Conservation (phyloP, 2,329 filamentous ascomycete species). For the Claviceps sp. region DNA sequence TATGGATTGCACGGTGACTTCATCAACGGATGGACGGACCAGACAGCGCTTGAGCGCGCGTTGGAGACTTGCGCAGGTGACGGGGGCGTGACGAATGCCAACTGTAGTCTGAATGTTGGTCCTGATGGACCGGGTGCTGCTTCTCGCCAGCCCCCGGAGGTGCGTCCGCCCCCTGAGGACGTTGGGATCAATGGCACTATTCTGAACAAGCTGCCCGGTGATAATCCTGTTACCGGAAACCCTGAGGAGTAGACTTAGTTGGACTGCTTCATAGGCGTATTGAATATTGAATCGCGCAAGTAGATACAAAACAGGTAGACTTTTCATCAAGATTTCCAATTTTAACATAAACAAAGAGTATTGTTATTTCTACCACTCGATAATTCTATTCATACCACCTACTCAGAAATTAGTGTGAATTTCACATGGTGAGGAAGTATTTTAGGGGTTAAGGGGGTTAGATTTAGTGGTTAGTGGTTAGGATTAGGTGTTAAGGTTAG, state of each 20-base stretch:
- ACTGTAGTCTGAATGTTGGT: conserved; percentile 15
- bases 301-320: no score
- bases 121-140: conserved; percentile 12
- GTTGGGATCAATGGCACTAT: conserved; percentile 12
- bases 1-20: conserved; percentile 18
- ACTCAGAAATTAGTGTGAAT: no score
- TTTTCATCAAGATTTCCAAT: no score
- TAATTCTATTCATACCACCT: no score
- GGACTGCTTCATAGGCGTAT: no score
- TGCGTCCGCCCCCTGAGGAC: conserved; percentile 12
- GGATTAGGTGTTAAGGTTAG: no score
- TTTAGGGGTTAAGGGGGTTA: no score
- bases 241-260: not conserved
- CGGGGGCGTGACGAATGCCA: conserved; percentile 10
- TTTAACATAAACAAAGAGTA: no score
- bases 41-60: conserved; percentile 12
- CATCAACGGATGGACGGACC: conserved; percentile 18
- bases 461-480: no score
- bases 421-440: no score
- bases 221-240: conserved; percentile 13
- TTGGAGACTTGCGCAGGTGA: conserved; percentile 15
- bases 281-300: no score
- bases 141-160: conserved; percentile 8
- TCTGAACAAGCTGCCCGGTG: conserved; percentile 13
- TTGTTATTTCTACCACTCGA: no score